phyloP scores from a whole-genome alignment of 1,139 yeast species.

The Kazachstania sp. region DNA sequence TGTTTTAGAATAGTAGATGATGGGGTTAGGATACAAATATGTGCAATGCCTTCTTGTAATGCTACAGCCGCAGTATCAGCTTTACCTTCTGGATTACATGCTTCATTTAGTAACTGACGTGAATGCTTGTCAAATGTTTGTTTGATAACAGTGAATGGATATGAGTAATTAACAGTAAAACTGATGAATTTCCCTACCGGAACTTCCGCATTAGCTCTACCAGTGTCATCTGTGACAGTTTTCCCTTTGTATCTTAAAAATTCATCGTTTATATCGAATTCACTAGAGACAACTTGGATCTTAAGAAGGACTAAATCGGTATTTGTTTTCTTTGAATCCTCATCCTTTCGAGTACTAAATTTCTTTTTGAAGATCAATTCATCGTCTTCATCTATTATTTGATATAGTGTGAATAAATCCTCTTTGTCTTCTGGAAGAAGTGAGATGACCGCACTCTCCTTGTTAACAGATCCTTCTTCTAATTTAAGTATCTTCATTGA shows the following conservation, averaged over 20 bases:
- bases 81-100: constrained; percentile 66
- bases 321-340: constrained; percentile 22
- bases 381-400: constrained; percentile 69
- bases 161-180: constrained; percentile 65
- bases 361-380: constrained; percentile 56
- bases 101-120: constrained; percentile 54
- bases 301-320: constrained; percentile 25
- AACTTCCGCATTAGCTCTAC: constrained; percentile 41
- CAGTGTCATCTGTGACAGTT: constrained; percentile 54
- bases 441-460: constrained; percentile 34
- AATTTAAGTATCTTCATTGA: constrained; percentile 5
- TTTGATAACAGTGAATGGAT: constrained; percentile 61
- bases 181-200: constrained; percentile 85
- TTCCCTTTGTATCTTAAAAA: constrained; percentile 75
- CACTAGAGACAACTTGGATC: constrained; percentile 58
- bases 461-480: constrained; percentile 3
- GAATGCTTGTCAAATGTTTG: constrained; percentile 75
- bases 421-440: constrained; percentile 81
- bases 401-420: constrained; percentile 84
- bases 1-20: constrained; percentile 77
- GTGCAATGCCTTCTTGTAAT: constrained; percentile 90
- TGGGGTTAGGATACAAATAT: constrained; percentile 80
- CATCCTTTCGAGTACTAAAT: constrained; percentile 24
- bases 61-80: constrained; percentile 95
- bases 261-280: constrained; percentile 71